Percentiles rank a stretch among this genome's conserved stretches.
Conservation (phyloP, 345 rosid species). For the Rhizophora apiculata region DNA sequence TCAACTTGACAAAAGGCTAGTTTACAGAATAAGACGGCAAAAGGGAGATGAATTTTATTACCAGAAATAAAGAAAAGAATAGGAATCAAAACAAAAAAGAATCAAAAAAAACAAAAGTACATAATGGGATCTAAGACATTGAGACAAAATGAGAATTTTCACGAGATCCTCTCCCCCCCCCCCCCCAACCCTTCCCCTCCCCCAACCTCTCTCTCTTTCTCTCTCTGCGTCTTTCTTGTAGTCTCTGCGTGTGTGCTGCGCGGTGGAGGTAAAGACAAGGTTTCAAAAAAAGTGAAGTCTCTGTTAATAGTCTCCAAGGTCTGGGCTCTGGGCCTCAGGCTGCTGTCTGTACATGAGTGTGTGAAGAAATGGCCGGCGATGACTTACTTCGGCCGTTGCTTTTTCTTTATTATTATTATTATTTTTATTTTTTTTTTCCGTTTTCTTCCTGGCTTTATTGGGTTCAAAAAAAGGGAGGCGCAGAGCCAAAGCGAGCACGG, state of each 20-base stretch:
- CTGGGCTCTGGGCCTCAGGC: constrained; percentile 18
- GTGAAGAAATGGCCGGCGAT: constrained; percentile 4
- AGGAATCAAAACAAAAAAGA: constrained; percentile 15
- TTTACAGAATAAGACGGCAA: constrained; percentile 4
- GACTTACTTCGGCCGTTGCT: constrained; percentile 22
- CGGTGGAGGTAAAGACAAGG: not conserved
- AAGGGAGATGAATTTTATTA: constrained; percentile 25
- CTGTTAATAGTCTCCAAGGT: not conserved
- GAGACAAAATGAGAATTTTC: constrained; percentile 33
- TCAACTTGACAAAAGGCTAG: not conserved
- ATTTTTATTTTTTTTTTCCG: not conserved
- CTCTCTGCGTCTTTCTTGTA: not conserved
- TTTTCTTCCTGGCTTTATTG: constrained; percentile 30
- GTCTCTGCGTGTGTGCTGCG: not conserved
- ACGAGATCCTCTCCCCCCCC: constrained; percentile 5
- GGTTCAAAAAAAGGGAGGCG: constrained; percentile 25
- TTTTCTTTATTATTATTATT: constrained; percentile 3
- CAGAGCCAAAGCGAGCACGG: constrained; percentile 9
- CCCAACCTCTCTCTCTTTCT: not conserved
- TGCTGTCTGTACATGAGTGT: not conserved
- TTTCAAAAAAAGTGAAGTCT: not conserved
- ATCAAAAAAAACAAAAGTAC: not conserved
- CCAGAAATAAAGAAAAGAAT: constrained; percentile 11
- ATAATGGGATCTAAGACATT: constrained; percentile 12
- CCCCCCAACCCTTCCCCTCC: no score